Evolutionary conservation across 192 early-diverging fungal genomes (phyloP), one percentile per base, ranked within the genome.

Genomic region (Umbelopsis vinacea): DNA sequence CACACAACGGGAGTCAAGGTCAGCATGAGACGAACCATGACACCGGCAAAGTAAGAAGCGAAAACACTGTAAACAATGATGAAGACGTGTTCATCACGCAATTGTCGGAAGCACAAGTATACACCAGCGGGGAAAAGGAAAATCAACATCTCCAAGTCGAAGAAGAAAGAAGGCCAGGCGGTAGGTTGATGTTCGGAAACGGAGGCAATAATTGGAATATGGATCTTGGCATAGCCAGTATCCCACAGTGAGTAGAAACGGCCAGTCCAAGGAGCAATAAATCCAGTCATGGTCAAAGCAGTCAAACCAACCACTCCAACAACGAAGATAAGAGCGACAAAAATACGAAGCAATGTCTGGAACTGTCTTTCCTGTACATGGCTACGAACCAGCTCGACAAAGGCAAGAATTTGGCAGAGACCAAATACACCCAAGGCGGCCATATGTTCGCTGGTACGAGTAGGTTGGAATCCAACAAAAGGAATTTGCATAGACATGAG

Each of bases 111-210:
- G 82, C 95, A 97, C 74, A 99, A 89, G 85, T 95, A 99, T 52
- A 99, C 89, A 14, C 98, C 98, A 14, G 94, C 98, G 7, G 98
- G 98, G 83, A 99, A 94, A 46, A 99, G 77, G 74, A 93, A 92
- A 72, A 99, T 92, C n/a, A 99, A 87, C 83, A 98, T 84, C 68
- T 98, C 92, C 33, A 99, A 87, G 78, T 99, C 98, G 82, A 99
- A 99, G 85, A 99, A 99, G 87, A 98, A 98, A 24, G 96, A 95
- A 12, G 98, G 90, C 98, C 98, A 99, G 0, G 98, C 89, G 6
- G 98, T 99, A 23, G 98, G 98, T 80, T 99, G 98, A 84, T 99
- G 98, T 82, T 99, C 98, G 7, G 97, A 99, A 38, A 99, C 98
- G 22, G 98, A 99, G 0, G 98, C 98, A 78, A 99, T 99, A 74